Percentiles rank a stretch among this genome's conserved stretches.
phyloP scores from a whole-genome alignment of 352 stramenopile genomes.

The Phytophthora capsici region DNA sequence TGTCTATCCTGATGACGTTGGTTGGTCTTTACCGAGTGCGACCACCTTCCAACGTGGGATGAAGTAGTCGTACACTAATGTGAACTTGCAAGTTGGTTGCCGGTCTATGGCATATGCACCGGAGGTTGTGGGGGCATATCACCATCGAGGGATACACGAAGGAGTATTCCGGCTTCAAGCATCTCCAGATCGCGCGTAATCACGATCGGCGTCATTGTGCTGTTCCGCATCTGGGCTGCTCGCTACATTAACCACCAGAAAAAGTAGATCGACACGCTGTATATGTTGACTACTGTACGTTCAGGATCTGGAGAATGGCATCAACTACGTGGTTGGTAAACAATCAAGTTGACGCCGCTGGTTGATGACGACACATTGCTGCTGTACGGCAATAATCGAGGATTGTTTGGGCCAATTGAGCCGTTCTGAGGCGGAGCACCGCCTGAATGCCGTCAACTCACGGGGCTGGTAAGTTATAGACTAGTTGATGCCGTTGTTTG shows the following conservation, averaged over 20 bases:
- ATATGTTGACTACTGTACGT: too few species aligned
- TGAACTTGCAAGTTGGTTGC: conserved; percentile 28
- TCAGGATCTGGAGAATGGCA: not conserved
- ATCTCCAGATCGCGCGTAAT: too few species aligned
- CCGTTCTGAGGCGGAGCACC: too few species aligned
- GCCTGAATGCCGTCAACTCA: too few species aligned
- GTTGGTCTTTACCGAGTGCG: conserved; percentile 28
- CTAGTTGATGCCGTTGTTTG: too few species aligned
- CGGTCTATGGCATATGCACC: conserved; percentile 26
- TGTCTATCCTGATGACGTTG: conserved; percentile 24
- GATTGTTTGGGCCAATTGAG: too few species aligned
- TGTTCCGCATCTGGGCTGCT: not conserved
- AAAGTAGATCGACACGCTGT: not conserved
- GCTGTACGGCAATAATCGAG: too few species aligned
- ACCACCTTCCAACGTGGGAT: conserved; percentile 23
- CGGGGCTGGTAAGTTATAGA: too few species aligned
- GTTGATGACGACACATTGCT: not conserved
- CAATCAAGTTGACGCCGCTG: not conserved
- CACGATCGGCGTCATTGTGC: too few species aligned
- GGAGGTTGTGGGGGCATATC: conserved; percentile 29
- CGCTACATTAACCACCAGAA: not conserved
- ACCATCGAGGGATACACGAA: not conserved
- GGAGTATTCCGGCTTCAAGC: too few species aligned
- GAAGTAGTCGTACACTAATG: conserved; percentile 26
- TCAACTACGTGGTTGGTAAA: too few species aligned